Conservation (phyloP, 2,329 filamentous ascomycete species). For the Fusarium sp. region DNA sequence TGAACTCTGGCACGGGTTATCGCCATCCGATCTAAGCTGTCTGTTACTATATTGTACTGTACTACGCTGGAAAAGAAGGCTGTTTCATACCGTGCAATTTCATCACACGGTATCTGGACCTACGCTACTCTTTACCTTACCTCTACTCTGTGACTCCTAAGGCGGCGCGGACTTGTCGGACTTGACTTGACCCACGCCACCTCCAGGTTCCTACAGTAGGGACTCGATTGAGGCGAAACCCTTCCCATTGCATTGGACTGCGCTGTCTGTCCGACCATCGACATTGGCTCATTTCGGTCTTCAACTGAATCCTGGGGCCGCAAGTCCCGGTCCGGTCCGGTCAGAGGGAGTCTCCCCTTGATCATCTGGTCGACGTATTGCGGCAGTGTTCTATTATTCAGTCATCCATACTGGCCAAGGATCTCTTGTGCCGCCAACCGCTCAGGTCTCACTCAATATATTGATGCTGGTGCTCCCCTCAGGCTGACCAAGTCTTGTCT, state of each 20-base stretch:
- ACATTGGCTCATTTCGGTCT: slow-evolving; percentile 10
- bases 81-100: slow-evolving; percentile 12
- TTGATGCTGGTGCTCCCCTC: slow-evolving; percentile 40
- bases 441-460: slow-evolving; percentile 41
- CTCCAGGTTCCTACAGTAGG: slow-evolving; percentile 10
- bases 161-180: slow-evolving; percentile 34
- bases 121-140: not conserved
- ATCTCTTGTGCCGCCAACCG: slow-evolving; percentile 9
- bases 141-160: slow-evolving; percentile 17
- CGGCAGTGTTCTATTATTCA: slow-evolving; percentile 25
- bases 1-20: not conserved
- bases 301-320: slow-evolving; percentile 25
- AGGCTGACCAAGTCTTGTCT: slow-evolving; percentile 34
- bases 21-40: not conserved
- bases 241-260: slow-evolving; percentile 4
- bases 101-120: not conserved
- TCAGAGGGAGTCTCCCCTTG: slow-evolving; percentile 17
- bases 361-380: slow-evolving; percentile 17
- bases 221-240: slow-evolving; percentile 22
- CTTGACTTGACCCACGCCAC: slow-evolving; percentile 31
- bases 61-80: slow-evolving; percentile 14
- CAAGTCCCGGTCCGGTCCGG: slow-evolving; percentile 22
- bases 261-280: slow-evolving; percentile 1
- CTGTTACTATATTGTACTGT: slow-evolving; percentile 6
- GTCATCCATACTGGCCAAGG: slow-evolving; percentile 11